Base-by-base conservation (phyloP, 768 basidiomycete genomes). In the Gelatoporia subvermispora region DNA sequence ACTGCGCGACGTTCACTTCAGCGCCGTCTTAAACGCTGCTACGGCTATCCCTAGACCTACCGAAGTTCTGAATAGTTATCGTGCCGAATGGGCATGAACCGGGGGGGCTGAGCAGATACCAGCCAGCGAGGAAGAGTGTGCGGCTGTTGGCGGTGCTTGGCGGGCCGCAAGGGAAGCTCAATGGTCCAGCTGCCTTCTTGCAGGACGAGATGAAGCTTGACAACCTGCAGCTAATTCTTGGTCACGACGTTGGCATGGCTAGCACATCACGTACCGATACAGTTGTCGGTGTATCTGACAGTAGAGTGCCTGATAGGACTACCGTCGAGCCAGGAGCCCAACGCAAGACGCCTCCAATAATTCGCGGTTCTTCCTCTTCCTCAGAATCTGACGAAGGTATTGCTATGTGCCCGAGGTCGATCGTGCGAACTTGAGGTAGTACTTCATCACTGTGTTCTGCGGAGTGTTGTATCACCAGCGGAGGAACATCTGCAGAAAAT, bases 111-210 rank as follows among this genome's bases (percentile, higher is more conserved):
- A 1, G 81, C 43, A 4, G 78, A 79, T 43, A 70, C 74, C 43
- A 89, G 60, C 88, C 88, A 91, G 44, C 68, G 52, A 3, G 72
- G 68, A 11, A 61, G 51, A 8, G 43, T 44, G 21, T 54, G 9
- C 15, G 58, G 51, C 25, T 66, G 68, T 35, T 68, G 65, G 13
- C 73, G 72, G 21, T 63, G 55, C 17, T 56, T 64, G 45, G 65
- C 68, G 2, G 76, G 72, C 22, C 73, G 39, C 21, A 65, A 41
- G 0, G 81, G 77, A 25, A 92, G 64, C 37, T 85, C 74, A 21
- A 93, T 70, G 37, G 69, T 76, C 90, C 90, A 93, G 23, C 63
- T 69, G 34, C 78, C 77, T 61, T 85, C 74, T 47, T 73, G 71
- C 21, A 91, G 59, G 0, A 72, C 78, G 34, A 82, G 51, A 2